These are phyloP conservation scores for Alternaria dauci DNA, from an alignment of 2,329 filamentous ascomycete species.

Conservation along the genomic window DNA sequence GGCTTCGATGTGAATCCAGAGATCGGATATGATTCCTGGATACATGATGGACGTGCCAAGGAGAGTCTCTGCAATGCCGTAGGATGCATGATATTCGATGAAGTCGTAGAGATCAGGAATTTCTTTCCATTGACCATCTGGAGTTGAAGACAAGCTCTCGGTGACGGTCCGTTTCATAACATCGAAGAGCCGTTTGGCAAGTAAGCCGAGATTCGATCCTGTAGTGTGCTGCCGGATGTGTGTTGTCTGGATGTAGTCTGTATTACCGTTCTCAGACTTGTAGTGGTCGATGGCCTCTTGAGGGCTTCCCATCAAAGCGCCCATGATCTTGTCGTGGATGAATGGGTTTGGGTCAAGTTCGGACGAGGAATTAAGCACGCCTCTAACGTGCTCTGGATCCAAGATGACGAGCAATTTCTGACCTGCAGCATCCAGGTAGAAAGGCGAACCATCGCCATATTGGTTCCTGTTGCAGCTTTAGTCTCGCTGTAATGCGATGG, in stretches of 20 bases:
- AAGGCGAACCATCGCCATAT: conserved; percentile 24
- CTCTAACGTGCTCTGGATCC: conserved; percentile 25
- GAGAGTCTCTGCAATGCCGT: conserved; percentile 12
- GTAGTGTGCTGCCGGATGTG: conserved; percentile 26
- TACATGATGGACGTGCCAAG: conserved; percentile 23
- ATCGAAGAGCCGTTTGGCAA: conserved; percentile 20
- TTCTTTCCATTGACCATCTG: conserved; percentile 12
- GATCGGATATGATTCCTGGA: conserved; percentile 16
- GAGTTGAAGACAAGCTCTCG: neutral
- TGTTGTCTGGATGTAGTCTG: conserved; percentile 19
- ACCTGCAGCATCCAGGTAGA: conserved; percentile 28
- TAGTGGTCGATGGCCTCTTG: conserved; percentile 26
- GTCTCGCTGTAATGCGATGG: neutral
- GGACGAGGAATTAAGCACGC: conserved; percentile 7
- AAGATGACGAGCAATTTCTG: conserved; percentile 25
- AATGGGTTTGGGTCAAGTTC: conserved; percentile 28
- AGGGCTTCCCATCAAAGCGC: conserved; percentile 26
- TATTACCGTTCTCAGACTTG: conserved; percentile 9
- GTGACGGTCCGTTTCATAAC: conserved; percentile 16
- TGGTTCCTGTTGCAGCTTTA: conserved; percentile 14
- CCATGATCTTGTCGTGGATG: conserved; percentile 25
- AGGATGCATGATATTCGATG: conserved; percentile 17
- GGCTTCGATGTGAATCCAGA: conserved; percentile 28
- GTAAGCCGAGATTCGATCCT: conserved; percentile 9
- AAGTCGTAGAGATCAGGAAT: conserved; percentile 23